Evolutionary conservation across 805 yeast genomes (phyloP).

Genomic region (Saturnispora serradocipensis): DNA sequence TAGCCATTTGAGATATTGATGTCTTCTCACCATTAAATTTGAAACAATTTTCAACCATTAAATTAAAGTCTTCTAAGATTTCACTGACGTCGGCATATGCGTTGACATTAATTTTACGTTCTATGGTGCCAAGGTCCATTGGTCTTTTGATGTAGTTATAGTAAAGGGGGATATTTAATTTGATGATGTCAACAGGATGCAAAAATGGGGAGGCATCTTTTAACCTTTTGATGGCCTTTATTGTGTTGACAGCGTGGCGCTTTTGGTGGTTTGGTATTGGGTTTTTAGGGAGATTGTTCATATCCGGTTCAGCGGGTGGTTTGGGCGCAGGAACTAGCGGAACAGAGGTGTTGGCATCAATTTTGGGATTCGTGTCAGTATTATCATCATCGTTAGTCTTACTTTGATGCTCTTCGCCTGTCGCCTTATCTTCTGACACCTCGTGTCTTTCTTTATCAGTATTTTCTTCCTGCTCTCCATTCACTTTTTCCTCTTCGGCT

Average conservation of each 20-base stretch:
- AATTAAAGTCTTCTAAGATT: constrained; percentile 67
- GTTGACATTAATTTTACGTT: constrained; percentile 58
- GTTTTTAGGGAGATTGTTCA: constrained; percentile 51
- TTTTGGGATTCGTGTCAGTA: background rate
- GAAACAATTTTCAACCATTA: constrained; percentile 76
- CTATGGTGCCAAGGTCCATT: constrained; percentile 91
- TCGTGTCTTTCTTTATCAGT: background rate
- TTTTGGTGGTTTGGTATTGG: constrained; percentile 81
- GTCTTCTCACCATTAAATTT: constrained; percentile 80
- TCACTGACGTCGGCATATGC: constrained; percentile 67
- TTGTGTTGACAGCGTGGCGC: constrained; percentile 65
- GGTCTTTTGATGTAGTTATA: constrained; percentile 77
- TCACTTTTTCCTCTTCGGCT: background rate
- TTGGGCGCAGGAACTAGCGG: constrained; percentile 56
- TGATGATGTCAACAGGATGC: constrained; percentile 82
- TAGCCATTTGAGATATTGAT: constrained; percentile 84
- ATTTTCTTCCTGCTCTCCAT: too few relatives aligned
- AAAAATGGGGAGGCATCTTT: constrained; percentile 90
- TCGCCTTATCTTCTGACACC: background rate
- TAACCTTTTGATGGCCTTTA: constrained; percentile 80
- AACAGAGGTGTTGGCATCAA: constrained; percentile 7
- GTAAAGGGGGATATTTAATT: constrained; percentile 84
- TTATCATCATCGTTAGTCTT: background rate
- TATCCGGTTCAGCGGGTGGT: constrained; percentile 66
- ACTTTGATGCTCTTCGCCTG: background rate